phyloP scores from a whole-genome alignment of 805 yeast species.

The Wickerhamomyces silvicola region DNA sequence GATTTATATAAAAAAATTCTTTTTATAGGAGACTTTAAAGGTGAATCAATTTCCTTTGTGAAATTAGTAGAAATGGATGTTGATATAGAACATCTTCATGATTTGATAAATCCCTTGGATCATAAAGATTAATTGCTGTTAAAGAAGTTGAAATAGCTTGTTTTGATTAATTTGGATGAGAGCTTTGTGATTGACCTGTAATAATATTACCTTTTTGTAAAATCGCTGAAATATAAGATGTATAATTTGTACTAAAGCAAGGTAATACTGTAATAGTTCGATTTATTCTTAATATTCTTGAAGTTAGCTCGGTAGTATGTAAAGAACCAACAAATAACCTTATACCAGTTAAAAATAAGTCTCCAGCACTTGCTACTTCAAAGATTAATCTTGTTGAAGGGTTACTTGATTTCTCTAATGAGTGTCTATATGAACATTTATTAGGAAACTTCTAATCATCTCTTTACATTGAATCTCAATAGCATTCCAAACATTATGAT shows the following conservation, averaged over 20 bases:
- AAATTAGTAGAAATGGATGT: conserved; percentile 68
- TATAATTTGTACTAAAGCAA: conserved; percentile 76
- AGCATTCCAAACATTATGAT: conserved; percentile 60
- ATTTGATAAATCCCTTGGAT: conserved; percentile 1
- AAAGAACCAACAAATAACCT: conserved; percentile 77
- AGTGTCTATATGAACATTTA: conserved; percentile 74
- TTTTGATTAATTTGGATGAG: conserved; percentile 58
- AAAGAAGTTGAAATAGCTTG: conserved; percentile 7
- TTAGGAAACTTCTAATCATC: conserved; percentile 67
- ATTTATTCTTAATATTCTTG: conserved; percentile 58
- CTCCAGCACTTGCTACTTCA: conserved; percentile 80
- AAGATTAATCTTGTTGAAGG: conserved; percentile 56
- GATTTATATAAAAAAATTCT: conserved; percentile 75
- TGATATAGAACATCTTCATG: conserved; percentile 61
- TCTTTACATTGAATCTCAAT: conserved; percentile 57
- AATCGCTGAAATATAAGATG: conserved; percentile 79
- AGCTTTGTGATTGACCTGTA: conserved; percentile 89
- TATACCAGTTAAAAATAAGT: conserved; percentile 74
- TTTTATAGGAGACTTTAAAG: conserved; percentile 68
- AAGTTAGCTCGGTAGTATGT: conserved; percentile 72
- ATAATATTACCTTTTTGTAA: conserved; percentile 64
- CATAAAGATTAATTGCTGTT: conserved; percentile 12
- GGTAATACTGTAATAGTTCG: conserved; percentile 57
- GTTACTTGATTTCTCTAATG: conserved; percentile 59
- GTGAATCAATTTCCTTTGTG: conserved; percentile 63